Evolutionary conservation across 139 green algal species (phyloP).

Genomic region (Tetradesmus lagerheimii): DNA sequence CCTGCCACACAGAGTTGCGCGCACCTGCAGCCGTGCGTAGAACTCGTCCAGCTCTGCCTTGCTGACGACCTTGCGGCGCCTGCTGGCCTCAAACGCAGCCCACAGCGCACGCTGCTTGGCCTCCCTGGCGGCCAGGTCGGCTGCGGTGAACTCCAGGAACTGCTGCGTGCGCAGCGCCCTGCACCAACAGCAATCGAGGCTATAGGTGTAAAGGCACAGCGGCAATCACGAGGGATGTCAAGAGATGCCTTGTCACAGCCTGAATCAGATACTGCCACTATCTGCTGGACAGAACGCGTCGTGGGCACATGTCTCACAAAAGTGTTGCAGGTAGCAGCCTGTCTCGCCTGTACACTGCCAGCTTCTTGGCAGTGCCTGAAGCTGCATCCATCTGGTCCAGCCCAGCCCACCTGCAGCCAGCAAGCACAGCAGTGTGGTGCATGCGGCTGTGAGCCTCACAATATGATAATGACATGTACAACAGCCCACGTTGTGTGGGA

Average conservation of each 20-base stretch:
- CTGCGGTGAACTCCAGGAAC: constrained; percentile 69
- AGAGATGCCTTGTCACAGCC: background rate
- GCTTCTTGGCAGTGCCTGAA: constrained; percentile 48
- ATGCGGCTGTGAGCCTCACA: too few relatives aligned
- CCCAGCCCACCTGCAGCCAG: constrained; percentile 34
- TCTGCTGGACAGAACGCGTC: too few relatives aligned
- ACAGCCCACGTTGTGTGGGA: too few relatives aligned
- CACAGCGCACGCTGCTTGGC: constrained; percentile 28
- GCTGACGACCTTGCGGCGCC: constrained; percentile 44
- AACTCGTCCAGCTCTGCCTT: constrained; percentile 58
- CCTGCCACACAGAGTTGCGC: background rate
- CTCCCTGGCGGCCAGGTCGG: constrained; percentile 40
- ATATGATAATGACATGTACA: too few relatives aligned
- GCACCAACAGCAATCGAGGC: too few relatives aligned
- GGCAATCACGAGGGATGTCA: too few relatives aligned
- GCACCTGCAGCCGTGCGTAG: constrained; percentile 54
- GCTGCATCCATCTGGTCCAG: constrained; percentile 53
- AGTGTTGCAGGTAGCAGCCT: background rate
- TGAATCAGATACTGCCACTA: too few relatives aligned
- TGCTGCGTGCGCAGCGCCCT: constrained; percentile 61
- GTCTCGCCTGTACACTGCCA: constrained; percentile 63
- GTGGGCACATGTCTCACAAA: too few relatives aligned
- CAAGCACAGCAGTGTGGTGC: too few relatives aligned
- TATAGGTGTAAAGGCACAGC: too few relatives aligned
- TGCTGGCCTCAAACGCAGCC: constrained; percentile 27